Evolutionary conservation across 2,329 filamentous ascomycete genomes (phyloP), one percentile per base, ranked within the genome.

Genomic region (Arthrobotrys sphaeroides): DNA sequence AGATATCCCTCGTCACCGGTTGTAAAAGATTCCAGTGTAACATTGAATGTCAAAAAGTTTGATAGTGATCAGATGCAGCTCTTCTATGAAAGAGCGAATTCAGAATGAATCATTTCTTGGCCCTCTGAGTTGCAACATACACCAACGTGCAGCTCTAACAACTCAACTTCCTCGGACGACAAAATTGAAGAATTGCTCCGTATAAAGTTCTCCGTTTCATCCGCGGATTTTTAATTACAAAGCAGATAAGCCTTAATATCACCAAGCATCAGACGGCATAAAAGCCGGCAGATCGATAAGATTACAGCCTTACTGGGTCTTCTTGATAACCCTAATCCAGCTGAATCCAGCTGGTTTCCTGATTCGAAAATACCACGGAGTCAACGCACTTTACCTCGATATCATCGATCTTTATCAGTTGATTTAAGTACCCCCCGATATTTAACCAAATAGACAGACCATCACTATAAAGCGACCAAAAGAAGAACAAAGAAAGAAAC

Each of bases 21-120:
- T n/a, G n/a, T n/a, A n/a, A n/a, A n/a, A n/a, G n/a, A n/a, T n/a
- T n/a, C n/a, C n/a, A n/a, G n/a, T n/a, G n/a, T n/a, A n/a, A n/a
- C n/a, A n/a, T n/a, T n/a, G n/a, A n/a, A n/a, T n/a, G 5, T 12
- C n/a, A 53, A 53, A 53, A 24, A 5, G 22, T 24, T 9, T 26
- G 7, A 55, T 24, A 55, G n/a, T 36, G 28, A 55, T 22, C 10
- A 10, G 22, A 38, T 38, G n/a, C 28, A 22, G 7, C 16, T n/a
- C 28, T 12, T 22, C 51, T 18, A 38, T 31, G 1, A 38, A 55
- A 55, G 1, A 31, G 18, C 16, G n/a, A 64, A 64, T 51, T 64
- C 60, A 64, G 60, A 51, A 64, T 64, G 60, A 64, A 64, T 64
- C 60, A 64, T 64, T 49, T 47, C 60, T 64, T 64, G 60, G 60